These are phyloP conservation scores for Antarctomyces pellizariae DNA, from an alignment of 495 filamentous ascomycete genomes.

Conservation along the genomic window DNA sequence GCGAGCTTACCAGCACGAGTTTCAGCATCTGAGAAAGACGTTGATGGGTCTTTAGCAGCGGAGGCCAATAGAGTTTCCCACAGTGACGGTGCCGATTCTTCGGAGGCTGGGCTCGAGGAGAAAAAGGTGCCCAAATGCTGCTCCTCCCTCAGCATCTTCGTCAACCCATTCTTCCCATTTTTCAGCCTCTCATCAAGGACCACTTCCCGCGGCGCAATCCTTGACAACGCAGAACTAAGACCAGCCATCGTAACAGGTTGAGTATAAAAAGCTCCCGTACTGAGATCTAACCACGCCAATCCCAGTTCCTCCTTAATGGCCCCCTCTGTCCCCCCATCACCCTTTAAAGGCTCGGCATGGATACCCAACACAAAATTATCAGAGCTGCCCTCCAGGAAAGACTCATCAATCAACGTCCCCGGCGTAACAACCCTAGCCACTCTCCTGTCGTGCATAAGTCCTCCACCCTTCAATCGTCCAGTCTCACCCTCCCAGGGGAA, in stretches of 20 bases:
- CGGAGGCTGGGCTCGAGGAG: neutral
- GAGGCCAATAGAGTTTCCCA: too few species aligned
- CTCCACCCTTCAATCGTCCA: slow-evolving; percentile 42
- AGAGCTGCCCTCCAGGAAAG: slow-evolving; percentile 77
- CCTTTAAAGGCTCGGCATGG: slow-evolving; percentile 16
- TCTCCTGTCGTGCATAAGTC: slow-evolving; percentile 57
- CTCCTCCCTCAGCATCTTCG: too few species aligned
- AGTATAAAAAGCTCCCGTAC: slow-evolving; percentile 81
- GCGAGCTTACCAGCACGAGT: slow-evolving; percentile 55
- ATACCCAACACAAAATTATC: slow-evolving; percentile 81
- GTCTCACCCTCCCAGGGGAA: slow-evolving; percentile 47
- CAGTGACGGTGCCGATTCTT: neutral
- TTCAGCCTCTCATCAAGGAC: slow-evolving; percentile 43
- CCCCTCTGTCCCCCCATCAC: slow-evolving; percentile 2
- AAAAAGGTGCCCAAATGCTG: neutral
- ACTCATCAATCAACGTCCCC: slow-evolving; percentile 89
- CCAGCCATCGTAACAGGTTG: slow-evolving; percentile 51
- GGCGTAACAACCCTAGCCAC: slow-evolving; percentile 80
- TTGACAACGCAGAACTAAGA: slow-evolving; percentile 52
- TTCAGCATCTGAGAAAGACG: too few species aligned
- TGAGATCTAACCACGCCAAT: slow-evolving; percentile 83
- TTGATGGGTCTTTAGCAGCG: too few species aligned
- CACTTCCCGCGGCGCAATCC: slow-evolving; percentile 69
- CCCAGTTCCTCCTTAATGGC: slow-evolving; percentile 25
- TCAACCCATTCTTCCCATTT: too few species aligned